Evolutionary conservation across 2,329 filamentous ascomycete genomes (phyloP), one percentile per base, ranked within the genome.

Genomic region (Biscogniauxia sp.): DNA sequence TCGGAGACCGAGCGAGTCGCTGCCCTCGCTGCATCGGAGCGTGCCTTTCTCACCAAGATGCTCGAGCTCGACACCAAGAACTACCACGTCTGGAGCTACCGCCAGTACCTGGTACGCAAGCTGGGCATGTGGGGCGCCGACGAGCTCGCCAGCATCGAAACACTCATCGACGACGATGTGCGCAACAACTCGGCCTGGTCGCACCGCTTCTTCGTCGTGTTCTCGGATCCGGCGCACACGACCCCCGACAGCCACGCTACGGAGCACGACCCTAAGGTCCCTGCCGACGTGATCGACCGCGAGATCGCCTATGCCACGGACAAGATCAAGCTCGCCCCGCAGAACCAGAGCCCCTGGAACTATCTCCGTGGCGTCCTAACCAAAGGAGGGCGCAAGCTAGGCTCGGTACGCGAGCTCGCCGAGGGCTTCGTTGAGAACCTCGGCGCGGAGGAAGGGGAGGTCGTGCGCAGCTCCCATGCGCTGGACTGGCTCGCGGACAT

Each of bases 171-270:
- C 60, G 80, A 86, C 37, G 95, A 99, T 75, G 87, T 98, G 61
- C 85, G 93, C 71, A 99, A 99, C 79, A 99, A 99, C 76, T 95
- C 91, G 52, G 95, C 94, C 17, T 99, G 95, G 95, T 96, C 94
- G 66, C 94, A 99, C 80, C 88, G 95, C 56, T 98, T 95, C 82
- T 97, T 94, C 75, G 75, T 98, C n/a, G 87, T 94, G 19, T 96
- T 97, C 66, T 84, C 84, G 73, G 80, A 83, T 80, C 88, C 82
- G 20, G 78, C 68, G 1, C 69, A 78, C 23, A 77, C 79, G 13
- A 86, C 83, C 0, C 69, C 76, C 3, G 78, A 73, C n/a, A 73
- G 74, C 7, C 78, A 78, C 26, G 80, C 84, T 1, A 84, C 82
- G 1, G 79, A 81, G 59, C 72, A 76, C 58, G 86, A 88, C 67